Conservation (phyloP, 495 filamentous ascomycete genomes). For the Xylaria curta region DNA sequence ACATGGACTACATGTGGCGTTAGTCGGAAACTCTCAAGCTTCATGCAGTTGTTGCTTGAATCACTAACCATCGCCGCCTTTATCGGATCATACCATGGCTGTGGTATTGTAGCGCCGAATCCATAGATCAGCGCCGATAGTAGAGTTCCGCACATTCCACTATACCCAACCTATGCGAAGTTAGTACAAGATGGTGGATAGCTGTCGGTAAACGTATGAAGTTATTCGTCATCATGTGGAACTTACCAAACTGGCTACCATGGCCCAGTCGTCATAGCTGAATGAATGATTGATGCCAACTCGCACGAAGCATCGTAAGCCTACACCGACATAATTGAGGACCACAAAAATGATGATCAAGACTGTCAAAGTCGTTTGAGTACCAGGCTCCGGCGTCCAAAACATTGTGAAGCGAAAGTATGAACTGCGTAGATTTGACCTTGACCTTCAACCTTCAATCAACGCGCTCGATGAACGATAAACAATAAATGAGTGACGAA, state of each 20-base stretch:
- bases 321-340: conserved; percentile 15
- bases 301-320: conserved; percentile 17
- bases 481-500: conserved; percentile 10
- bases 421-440: not conserved
- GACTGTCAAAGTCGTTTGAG: conserved; percentile 16
- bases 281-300: conserved; percentile 14
- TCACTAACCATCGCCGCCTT: conserved; percentile 20
- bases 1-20: not conserved
- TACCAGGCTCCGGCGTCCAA: conserved; percentile 21
- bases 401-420: conserved; percentile 1
- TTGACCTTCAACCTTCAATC: conserved; percentile 4
- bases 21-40: not conserved
- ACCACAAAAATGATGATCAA: conserved; percentile 11
- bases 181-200: not conserved
- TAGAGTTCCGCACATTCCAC: conserved; percentile 21
- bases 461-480: not conserved
- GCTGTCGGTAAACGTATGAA: not conserved
- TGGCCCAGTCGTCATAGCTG: conserved; percentile 24
- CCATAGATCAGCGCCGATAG: conserved; percentile 17
- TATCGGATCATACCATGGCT: conserved; percentile 14
- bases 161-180: conserved; percentile 18
- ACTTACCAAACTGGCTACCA: conserved; percentile 21
- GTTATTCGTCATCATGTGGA: not conserved
- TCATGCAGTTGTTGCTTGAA: not conserved
- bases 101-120: conserved; percentile 7